Evolutionary conservation across 106 monocot species (phyloP).

Genomic region (Amphibolis antarctica): DNA sequence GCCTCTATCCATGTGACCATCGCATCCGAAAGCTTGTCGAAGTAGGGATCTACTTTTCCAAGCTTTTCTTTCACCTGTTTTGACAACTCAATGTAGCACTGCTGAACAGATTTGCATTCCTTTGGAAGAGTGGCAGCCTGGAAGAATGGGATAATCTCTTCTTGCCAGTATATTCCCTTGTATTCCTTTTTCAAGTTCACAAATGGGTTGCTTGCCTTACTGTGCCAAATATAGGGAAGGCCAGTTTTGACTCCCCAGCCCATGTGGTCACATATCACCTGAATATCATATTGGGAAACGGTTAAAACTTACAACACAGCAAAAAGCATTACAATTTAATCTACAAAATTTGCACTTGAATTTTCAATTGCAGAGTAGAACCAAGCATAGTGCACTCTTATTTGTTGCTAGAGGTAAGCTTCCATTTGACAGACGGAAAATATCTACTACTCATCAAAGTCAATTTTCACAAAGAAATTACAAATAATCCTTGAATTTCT

Average conservation of each 20-base stretch:
- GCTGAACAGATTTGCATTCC: constrained; percentile 9
- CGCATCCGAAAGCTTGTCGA: constrained; percentile 9
- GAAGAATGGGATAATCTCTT: constrained; percentile 10
- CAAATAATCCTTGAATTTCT: too few relatives aligned
- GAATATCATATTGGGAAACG: neutral
- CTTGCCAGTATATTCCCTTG: constrained; percentile 10
- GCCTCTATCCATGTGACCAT: constrained; percentile 16
- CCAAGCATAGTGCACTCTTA: too few relatives aligned
- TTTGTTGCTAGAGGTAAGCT: too few relatives aligned
- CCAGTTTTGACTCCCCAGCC: constrained; percentile 11
- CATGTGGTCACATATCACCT: constrained; percentile 15
- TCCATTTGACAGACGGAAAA: too few relatives aligned
- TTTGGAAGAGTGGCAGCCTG: constrained; percentile 8
- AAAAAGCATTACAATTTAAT: neutral
- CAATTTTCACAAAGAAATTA: too few relatives aligned
- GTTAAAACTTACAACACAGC: neutral
- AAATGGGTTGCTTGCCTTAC: constrained; percentile 14
- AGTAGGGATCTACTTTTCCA: constrained; percentile 12
- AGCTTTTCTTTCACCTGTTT: constrained; percentile 11
- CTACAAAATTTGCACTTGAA: too few relatives aligned
- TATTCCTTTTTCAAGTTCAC: constrained; percentile 12
- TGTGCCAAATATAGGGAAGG: constrained; percentile 12
- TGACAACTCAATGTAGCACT: constrained; percentile 11
- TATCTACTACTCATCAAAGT: too few relatives aligned
- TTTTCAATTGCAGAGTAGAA: too few relatives aligned